Evolutionary conservation across 106 monocot species (phyloP).

Genomic region (Ottelia alismoides): DNA sequence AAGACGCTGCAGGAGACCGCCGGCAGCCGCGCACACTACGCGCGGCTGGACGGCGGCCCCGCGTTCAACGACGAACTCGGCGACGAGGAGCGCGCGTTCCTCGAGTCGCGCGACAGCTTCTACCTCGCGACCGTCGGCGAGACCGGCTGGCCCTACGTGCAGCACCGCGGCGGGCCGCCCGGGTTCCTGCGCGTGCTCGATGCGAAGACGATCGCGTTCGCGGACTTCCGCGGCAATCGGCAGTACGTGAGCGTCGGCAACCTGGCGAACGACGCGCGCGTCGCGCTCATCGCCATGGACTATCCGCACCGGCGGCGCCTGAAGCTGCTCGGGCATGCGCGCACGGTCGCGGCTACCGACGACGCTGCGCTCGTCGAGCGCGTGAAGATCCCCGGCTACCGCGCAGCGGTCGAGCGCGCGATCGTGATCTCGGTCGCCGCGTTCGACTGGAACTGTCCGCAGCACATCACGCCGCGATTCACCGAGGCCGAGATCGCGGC

Average conservation of each 20-base stretch:
- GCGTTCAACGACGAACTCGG: neutral
- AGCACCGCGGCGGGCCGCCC: neutral
- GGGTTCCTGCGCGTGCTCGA: neutral
- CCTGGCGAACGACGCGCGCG: neutral
- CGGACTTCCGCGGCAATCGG: neutral
- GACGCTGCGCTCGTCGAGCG: neutral
- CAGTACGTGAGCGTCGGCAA: neutral
- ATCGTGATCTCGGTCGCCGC: neutral
- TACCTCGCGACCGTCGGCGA: neutral
- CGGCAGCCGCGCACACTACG: no score
- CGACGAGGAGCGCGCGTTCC: neutral
- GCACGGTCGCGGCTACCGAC: neutral
- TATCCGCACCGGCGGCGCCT: neutral
- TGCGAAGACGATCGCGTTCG: neutral
- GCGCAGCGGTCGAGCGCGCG: neutral
- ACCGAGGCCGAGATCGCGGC: neutral
- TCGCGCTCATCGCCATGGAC: neutral
- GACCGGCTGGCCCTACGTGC: neutral
- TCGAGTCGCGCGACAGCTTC: neutral
- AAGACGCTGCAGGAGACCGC: no score
- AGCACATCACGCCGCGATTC: neutral
- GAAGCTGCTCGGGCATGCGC: neutral
- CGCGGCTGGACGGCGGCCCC: no score
- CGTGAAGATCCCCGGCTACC: neutral
- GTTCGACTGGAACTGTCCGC: neutral